Percentiles rank a stretch among this genome's conserved stretches.
These are phyloP conservation scores for Yamadazyma insecticola DNA, from an alignment of 805 yeast species.

Conservation along the genomic window DNA sequence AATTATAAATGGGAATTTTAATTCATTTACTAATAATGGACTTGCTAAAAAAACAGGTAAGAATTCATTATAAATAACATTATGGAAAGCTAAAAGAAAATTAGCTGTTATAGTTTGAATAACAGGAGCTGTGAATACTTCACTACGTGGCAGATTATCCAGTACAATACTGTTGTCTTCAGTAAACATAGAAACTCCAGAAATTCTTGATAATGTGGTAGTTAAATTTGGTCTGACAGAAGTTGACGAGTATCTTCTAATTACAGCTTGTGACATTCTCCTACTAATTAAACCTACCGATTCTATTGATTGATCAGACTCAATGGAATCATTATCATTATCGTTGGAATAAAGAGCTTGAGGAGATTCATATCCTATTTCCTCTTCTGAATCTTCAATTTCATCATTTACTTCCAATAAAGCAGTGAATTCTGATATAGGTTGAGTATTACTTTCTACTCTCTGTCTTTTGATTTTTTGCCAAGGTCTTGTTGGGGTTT, in stretches of 20 bases:
- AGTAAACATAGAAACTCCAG: conserved; percentile 7
- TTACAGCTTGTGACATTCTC: conserved; percentile 16
- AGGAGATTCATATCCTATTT: conserved; percentile 72
- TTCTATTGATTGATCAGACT: conserved; percentile 4
- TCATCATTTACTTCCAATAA: conserved; percentile 5
- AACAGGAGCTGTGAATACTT: conserved; percentile 28
- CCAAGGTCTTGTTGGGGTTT: conserved; percentile 29
- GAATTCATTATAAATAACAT: conserved; percentile 29
- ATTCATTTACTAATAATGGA: conserved; percentile 18
- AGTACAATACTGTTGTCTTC: conserved; percentile 10
- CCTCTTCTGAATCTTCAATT: conserved; percentile 34
- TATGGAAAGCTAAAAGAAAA: conserved; percentile 30
- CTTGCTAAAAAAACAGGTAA: conserved; percentile 35
- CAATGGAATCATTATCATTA: no score
- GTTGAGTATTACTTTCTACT: no score
- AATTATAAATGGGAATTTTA: conserved; percentile 31
- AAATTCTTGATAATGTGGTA: conserved; percentile 9
- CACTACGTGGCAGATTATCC: conserved; percentile 4
- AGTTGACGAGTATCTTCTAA: conserved; percentile 14
- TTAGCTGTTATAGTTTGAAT: conserved; percentile 28
- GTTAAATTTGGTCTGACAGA: conserved; percentile 5
- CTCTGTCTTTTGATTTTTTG: conserved; percentile 2
- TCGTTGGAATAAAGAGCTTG: no score
- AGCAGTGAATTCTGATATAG: no score
- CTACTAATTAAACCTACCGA: conserved; percentile 9